Evolutionary conservation across 768 basidiomycete genomes (phyloP).

Genomic region (Boletus tylopilopsis): DNA sequence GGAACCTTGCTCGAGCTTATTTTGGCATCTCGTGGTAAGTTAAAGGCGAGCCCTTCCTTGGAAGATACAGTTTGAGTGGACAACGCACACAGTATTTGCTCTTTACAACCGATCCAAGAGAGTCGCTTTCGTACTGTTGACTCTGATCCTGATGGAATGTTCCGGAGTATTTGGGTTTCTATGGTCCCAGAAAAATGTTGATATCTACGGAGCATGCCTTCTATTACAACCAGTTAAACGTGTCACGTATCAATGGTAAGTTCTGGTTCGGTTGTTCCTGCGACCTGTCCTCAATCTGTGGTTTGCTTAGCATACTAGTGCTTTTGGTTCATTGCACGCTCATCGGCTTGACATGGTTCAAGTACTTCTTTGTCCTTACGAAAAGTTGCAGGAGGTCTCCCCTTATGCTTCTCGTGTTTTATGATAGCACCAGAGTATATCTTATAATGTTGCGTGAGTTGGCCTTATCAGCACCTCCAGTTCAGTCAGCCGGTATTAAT

Average conservation of each 20-base stretch:
- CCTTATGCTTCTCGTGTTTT: constrained; percentile 18
- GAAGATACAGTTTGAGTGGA: background rate
- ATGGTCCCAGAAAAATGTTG: background rate
- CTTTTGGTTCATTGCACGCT: constrained; percentile 15
- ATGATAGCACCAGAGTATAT: constrained; percentile 12
- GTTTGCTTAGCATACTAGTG: constrained; percentile 8
- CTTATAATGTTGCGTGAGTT: constrained; percentile 8
- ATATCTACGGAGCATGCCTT: constrained; percentile 11
- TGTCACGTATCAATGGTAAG: constrained; percentile 8
- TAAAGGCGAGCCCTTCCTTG: background rate
- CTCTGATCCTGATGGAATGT: constrained; percentile 4
- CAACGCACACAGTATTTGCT: constrained; percentile 11
- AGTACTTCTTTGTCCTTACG: constrained; percentile 14
- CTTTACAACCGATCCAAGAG: constrained; percentile 16
- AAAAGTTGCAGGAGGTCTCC: constrained; percentile 16
- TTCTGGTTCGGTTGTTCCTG: background rate
- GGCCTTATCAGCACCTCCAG: background rate
- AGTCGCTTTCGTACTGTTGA: constrained; percentile 4
- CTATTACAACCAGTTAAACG: background rate
- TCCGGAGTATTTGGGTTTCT: constrained; percentile 3
- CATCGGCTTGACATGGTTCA: constrained; percentile 15
- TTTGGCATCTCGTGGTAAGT: constrained; percentile 17
- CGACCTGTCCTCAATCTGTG: background rate
- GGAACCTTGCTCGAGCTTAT: constrained; percentile 14
- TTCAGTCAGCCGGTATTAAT: background rate